Evolutionary conservation across 2,329 filamentous ascomycete genomes (phyloP).

Genomic region (Sclerotinia spermophila): DNA sequence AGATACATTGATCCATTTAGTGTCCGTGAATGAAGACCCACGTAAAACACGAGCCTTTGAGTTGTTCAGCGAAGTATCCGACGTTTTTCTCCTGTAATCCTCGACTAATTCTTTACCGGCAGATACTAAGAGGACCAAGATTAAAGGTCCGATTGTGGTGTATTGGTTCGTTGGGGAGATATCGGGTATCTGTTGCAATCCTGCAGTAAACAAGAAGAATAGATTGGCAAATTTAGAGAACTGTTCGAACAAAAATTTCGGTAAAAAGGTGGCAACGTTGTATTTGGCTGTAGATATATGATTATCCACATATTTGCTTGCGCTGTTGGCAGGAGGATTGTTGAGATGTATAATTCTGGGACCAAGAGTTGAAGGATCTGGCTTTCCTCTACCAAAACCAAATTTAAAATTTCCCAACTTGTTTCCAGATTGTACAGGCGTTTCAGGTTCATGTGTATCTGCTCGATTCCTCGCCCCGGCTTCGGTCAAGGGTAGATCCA

Average conservation of each 20-base stretch:
- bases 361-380: conserved; percentile 85
- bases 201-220: conserved; percentile 98
- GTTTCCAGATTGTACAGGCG: conserved; percentile 44
- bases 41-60: conserved; percentile 80
- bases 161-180: conserved; percentile 94
- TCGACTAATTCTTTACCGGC: conserved; percentile 92
- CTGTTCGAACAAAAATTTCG: conserved; percentile 96
- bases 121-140: conserved; percentile 88
- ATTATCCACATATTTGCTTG: conserved; percentile 91
- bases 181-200: conserved; percentile 89
- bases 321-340: conserved; percentile 86
- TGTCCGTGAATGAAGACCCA: conserved; percentile 79
- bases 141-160: conserved; percentile 92
- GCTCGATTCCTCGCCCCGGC: conserved; percentile 50
- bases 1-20: conserved; percentile 88
- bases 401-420: conserved; percentile 83
- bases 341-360: conserved; percentile 93
- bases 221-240: conserved; percentile 99
- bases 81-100: conserved; percentile 83
- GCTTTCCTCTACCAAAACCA: conserved; percentile 78
- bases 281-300: conserved; percentile 98
- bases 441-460: conserved; percentile 44
- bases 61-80: conserved; percentile 82
- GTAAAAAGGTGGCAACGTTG: conserved; percentile 86
- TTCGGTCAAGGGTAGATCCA: conserved; percentile 94